Percentiles rank a stretch among this genome's conserved stretches.
These are phyloP conservation scores for Fusarium buxicola DNA, from an alignment of 2,329 filamentous ascomycete genomes.

Conservation along the genomic window DNA sequence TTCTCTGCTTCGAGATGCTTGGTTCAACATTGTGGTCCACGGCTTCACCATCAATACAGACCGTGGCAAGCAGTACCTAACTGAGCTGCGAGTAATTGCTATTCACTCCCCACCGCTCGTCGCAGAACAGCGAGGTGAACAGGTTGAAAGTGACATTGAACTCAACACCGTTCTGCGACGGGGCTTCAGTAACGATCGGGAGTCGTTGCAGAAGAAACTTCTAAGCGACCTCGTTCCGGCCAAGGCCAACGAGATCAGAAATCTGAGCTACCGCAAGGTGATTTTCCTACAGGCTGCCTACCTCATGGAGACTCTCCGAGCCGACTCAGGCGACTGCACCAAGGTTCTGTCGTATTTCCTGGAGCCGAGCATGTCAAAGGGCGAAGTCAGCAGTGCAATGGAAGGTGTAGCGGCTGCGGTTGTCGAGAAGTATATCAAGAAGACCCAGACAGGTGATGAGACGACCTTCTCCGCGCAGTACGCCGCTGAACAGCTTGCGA, in stretches of 20 bases:
- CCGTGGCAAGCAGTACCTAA: conserved; percentile 76
- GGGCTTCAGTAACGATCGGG: conserved; percentile 83
- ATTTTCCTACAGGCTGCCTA: conserved; percentile 94
- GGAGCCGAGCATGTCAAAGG: conserved; percentile 83
- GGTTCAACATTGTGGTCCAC: conserved; percentile 98
- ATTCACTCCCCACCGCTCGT: conserved; percentile 89
- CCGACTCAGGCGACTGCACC: conserved; percentile 88
- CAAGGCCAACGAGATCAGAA: conserved; percentile 81
- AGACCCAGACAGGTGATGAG: conserved; percentile 76
- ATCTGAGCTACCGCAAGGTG: conserved; percentile 87
- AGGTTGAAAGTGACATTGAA: conserved; percentile 95
- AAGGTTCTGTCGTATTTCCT: conserved; percentile 92
- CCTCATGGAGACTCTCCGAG: conserved; percentile 88
- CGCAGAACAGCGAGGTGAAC: conserved; percentile 87
- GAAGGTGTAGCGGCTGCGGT: conserved; percentile 74
- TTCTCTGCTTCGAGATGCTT: conserved; percentile 85
- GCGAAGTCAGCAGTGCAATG: conserved; percentile 73
- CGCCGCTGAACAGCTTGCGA: conserved; percentile 87
- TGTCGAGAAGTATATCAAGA: conserved; percentile 82
- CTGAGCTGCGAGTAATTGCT: conserved; percentile 86
- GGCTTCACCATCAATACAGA: conserved; percentile 83
- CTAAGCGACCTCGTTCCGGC: conserved; percentile 79
- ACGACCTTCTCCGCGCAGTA: conserved; percentile 90
- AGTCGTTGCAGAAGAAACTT: conserved; percentile 82
- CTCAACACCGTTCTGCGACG: conserved; percentile 92